Evolutionary conservation across 805 yeast species (phyloP), one percentile per base, ranked within the genome.

Genomic region (Huiozyma sinensis): DNA sequence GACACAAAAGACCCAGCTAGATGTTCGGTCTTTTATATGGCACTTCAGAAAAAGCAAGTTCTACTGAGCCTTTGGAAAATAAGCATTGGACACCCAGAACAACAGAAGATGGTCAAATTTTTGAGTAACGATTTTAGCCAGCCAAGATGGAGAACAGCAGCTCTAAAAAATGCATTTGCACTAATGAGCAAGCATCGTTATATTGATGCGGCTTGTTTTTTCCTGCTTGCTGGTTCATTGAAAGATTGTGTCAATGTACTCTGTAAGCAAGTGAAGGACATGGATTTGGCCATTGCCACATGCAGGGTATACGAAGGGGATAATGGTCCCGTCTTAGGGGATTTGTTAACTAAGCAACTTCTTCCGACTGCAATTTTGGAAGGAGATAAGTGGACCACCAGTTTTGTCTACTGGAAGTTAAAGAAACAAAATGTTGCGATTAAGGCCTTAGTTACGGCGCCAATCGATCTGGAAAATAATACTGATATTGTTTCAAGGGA

Each of bases 101-200:
- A 81, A 52, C 77, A 73, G 33, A 90, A 89, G 57, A 84, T 90
- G 79, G 51, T 86, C 41, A 81, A 72, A 54, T 84, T 90, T 54
- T 67, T 90, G 52, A 68, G 70, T 17, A 82, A 89, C 57, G 92
- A 92, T 56, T 90, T 89, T 60, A 64, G 67, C 5, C 76, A 79
- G 43, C 71, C 72, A 11, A 69, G 96, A 41, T 89, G 97, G 96
- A 76, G 70, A 52, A 71, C 84, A 0, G 96, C 97, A 1, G 97
- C 97, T 0, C 63, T 79, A 54, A 92, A 92, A 56, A 90, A 90
- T 64, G 97, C 97, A 0, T 90, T 77, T 68, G 97, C 86, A 0
- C 66, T 90, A 37, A 61, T 92, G 50, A 85, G 97, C 48, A 87
- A 87, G 55, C 98, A 89, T 61, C 68, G 97, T 36, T 84, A 73